Base-by-base conservation (phyloP, 2,329 filamentous ascomycete species). In the Colletotrichum gigasporum region DNA sequence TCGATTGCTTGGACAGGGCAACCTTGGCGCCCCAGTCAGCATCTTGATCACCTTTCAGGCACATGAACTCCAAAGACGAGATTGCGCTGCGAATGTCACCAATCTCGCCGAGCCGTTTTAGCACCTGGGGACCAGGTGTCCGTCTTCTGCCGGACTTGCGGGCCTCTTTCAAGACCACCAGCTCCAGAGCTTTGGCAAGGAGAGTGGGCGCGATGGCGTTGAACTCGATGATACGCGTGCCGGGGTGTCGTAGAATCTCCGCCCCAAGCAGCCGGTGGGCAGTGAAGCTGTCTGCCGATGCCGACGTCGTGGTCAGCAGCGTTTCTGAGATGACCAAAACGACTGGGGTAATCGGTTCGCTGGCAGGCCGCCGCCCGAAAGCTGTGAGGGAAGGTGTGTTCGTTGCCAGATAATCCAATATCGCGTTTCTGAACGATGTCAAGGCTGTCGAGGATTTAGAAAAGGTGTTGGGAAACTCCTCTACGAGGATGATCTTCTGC, bases 21-120 rank as follows among this genome's bases (percentile, higher is more conserved):
- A 96, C 83, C 66, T 89, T 93, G 42, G 90, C 88, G 12, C 92
- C 87, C 92, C 93, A 91, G 72, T 90, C 89, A 10, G 88, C 85
- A 41, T 88, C 84, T n/a, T 88, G 80, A 65, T 96, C 93, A 14
- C 91, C 91, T 73, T 93, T 91, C 37, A 97, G 77, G 72, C 94
- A 97, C 11, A 99, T 84, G 71, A 99, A 98, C 72, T 99, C 94
- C 5, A 99, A 84, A 0, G 94, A 92, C 1, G 94, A 94, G 26
- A 97, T 87, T n/a, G 96, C 96, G 75, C 90, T 98, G 66, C 96
- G 88, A 53, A 99, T 90, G 71, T 99, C 96, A 3, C 96, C 96
- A 69, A 93, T 91, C 68, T 97, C 93, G 0, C 93, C 91, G 0
- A 99, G 85, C 26, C 82, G 86, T 69, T 92, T 92, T 12, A 98